Conservation (phyloP, 495 filamentous ascomycete genomes). For the Geoglossum glabrum region DNA sequence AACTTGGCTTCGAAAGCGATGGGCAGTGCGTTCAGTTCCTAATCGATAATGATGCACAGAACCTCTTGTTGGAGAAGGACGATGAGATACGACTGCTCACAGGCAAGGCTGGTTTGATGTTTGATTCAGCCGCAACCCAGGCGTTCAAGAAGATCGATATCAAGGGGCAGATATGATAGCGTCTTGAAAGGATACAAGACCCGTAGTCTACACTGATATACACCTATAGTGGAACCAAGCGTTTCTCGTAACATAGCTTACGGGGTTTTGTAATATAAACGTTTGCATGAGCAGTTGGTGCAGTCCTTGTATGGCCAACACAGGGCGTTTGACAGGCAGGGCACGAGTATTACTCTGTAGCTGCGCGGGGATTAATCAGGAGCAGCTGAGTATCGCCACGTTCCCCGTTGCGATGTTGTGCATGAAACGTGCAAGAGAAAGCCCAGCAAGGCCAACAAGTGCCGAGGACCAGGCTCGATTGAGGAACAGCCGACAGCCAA, state of each 20-base stretch:
- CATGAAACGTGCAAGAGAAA: no score
- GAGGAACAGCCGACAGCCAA: no score
- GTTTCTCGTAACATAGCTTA: not conserved
- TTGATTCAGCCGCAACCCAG: constrained; percentile 47
- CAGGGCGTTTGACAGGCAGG: no score
- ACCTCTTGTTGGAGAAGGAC: constrained; percentile 59
- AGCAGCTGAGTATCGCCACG: no score
- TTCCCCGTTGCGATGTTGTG: no score
- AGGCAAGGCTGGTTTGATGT: constrained; percentile 46
- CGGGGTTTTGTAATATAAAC: not conserved
- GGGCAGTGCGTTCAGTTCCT: constrained; percentile 79
- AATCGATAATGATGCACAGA: constrained; percentile 48
- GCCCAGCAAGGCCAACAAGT: no score
- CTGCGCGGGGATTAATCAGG: no score
- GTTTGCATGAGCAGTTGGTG: not conserved
- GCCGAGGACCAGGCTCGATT: no score
- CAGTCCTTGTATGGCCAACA: not conserved
- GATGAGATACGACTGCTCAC: constrained; percentile 56
- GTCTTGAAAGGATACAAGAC: not conserved
- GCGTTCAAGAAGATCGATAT: constrained; percentile 82
- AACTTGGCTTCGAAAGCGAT: constrained; percentile 87
- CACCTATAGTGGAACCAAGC: not conserved
- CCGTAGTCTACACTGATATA: not conserved
- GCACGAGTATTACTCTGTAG: no score
- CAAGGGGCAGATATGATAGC: constrained; percentile 76